A percentile compares a stretch with the other conserved stretches of the same genome.
Conservation (phyloP, 1,284 basidiomycete genomes). For the Xerocomus minutiporus region DNA sequence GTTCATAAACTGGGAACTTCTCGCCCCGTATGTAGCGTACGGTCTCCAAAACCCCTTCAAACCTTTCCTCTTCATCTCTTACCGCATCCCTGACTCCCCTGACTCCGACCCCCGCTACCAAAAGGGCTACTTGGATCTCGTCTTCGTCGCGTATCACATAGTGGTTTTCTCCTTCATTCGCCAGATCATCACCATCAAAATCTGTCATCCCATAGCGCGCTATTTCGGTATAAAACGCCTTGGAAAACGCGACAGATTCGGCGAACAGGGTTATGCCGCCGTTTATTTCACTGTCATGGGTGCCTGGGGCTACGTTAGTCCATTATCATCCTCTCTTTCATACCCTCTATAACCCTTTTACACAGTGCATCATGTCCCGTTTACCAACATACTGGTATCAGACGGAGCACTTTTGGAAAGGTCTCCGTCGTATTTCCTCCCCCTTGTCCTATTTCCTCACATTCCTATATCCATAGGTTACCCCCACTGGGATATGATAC, state of each 20-base stretch:
- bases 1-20: conserved; percentile 68
- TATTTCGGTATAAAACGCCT: conserved; percentile 65
- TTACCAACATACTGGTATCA: conserved; percentile 90
- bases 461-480: conserved; percentile 51
- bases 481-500: conserved; percentile 86
- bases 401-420: conserved; percentile 80
- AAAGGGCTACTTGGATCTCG: conserved; percentile 77
- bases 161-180: conserved; percentile 91
- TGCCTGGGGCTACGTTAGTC: conserved; percentile 71
- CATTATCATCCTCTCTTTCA: not conserved
- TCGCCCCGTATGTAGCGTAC: conserved; percentile 47
- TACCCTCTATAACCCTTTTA: not conserved
- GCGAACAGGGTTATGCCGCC: conserved; percentile 86
- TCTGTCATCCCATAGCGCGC: conserved; percentile 70
- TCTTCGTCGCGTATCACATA: conserved; percentile 84
- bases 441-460: not conserved
- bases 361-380: conserved; percentile 77
- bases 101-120: conserved; percentile 60
- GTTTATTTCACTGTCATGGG: conserved; percentile 76
- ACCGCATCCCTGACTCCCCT: conserved; percentile 54
- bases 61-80: conserved; percentile 73
- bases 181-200: conserved; percentile 68
- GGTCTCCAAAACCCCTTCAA: conserved; percentile 70
- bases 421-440: conserved; percentile 34
- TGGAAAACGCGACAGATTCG: conserved; percentile 77